A percentile compares a stretch with the other conserved stretches of the same genome.
Conservation (phyloP, 148 eudicot genomes). For the Diospyros lotus region DNA sequence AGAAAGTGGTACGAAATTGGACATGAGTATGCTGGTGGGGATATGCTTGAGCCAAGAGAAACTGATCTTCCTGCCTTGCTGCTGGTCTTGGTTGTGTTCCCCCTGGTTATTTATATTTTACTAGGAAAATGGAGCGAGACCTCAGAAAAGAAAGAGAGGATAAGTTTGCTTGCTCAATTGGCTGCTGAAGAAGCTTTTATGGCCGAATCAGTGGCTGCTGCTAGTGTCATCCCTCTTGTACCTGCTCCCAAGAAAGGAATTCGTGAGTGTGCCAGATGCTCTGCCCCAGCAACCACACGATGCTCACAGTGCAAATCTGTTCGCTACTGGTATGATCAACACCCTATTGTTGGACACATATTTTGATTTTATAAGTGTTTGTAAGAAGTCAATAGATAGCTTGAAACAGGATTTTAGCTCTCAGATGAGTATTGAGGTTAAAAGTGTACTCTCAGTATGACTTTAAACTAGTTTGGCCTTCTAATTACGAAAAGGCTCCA, state of each 20-base stretch:
- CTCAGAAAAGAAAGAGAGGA: constrained; percentile 56
- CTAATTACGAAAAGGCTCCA: too few relatives aligned
- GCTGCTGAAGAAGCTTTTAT: constrained; percentile 54
- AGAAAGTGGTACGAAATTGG: constrained; percentile 37
- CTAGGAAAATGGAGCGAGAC: constrained; percentile 93
- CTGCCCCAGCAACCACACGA: constrained; percentile 71
- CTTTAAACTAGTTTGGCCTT: too few relatives aligned
- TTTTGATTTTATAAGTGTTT: neutral
- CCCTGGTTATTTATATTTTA: constrained; percentile 64
- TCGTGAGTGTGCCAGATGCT: constrained; percentile 78
- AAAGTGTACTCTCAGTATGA: neutral
- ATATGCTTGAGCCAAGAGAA: constrained; percentile 96
- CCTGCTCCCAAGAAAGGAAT: constrained; percentile 41
- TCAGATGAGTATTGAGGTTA: neutral
- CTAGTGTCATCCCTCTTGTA: constrained; percentile 45
- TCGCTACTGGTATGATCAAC: constrained; percentile 74
- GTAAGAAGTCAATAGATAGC: neutral
- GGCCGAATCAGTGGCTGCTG: constrained; percentile 57
- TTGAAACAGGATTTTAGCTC: neutral
- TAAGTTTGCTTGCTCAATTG: constrained; percentile 50
- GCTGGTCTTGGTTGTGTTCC: constrained; percentile 80
- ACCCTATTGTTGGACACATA: neutral
- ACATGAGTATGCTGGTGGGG: constrained; percentile 79
- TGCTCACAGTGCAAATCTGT: constrained; percentile 89
- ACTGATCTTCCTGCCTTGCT: constrained; percentile 71